Evolutionary conservation across 345 rosid species (phyloP).

Genomic region (Pistacia atlantica): DNA sequence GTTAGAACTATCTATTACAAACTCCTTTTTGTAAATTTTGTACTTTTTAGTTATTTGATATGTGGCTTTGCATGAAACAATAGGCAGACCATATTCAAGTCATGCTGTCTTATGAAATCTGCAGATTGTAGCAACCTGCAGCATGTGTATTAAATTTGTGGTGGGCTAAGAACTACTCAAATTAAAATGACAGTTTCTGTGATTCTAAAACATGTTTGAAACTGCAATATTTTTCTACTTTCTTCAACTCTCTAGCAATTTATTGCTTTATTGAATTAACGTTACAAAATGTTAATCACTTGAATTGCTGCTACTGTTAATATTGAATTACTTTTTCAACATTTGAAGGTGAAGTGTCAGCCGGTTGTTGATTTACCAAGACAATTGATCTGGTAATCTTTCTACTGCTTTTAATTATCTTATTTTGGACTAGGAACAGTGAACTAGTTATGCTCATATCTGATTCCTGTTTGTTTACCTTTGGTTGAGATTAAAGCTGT

Average conservation of each 20-base stretch:
- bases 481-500: neutral
- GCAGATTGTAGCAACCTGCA: neutral
- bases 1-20: neutral
- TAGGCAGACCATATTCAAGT: neutral
- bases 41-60: neutral
- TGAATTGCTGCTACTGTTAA: neutral
- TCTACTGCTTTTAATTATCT: conserved; percentile 15
- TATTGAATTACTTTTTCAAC: conserved; percentile 17
- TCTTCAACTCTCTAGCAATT: neutral
- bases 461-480: neutral
- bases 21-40: neutral
- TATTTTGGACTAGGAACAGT: neutral
- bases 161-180: neutral
- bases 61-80: neutral
- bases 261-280: neutral
- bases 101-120: neutral
- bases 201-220: too few species aligned
- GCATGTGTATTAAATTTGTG: neutral
- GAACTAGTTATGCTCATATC: neutral
- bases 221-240: too few species aligned
- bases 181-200: too few species aligned
- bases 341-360: conserved; percentile 88
- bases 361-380: conserved; percentile 60
- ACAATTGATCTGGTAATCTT: conserved; percentile 72
- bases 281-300: neutral